phyloP scores from a whole-genome alignment of 225 moss, liverwort and hornwort species.

The Polytrichum formosum region DNA sequence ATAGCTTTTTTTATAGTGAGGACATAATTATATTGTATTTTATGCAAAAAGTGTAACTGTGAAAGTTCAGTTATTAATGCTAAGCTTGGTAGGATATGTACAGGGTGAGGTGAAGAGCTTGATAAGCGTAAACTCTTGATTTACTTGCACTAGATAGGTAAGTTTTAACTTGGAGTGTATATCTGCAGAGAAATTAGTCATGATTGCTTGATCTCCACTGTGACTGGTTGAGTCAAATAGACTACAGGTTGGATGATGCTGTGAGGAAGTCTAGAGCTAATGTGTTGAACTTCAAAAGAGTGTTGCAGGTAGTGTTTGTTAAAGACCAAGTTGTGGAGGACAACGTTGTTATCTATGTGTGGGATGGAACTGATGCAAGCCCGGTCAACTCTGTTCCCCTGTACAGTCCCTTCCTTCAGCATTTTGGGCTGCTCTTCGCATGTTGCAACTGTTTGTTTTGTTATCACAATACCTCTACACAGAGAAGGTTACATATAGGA shows the following conservation, averaged over 20 bases:
- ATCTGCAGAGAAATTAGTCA: background rate
- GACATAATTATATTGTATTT: background rate
- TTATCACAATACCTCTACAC: no score
- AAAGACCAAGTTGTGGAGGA: constrained; percentile 47
- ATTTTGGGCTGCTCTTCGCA: background rate
- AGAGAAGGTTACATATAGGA: no score
- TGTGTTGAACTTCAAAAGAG: constrained; percentile 1
- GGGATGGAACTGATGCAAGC: constrained; percentile 96
- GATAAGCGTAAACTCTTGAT: background rate
- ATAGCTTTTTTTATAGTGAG: background rate
- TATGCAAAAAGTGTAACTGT: background rate
- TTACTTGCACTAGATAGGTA: background rate
- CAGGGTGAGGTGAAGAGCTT: background rate
- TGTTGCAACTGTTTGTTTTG: no score
- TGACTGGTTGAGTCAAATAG: no score
- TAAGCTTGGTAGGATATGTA: no score
- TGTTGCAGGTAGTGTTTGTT: constrained; percentile 71
- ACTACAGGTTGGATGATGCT: no score
- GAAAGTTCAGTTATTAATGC: background rate
- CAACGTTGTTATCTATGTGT: constrained; percentile 62
- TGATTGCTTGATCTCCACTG: no score
- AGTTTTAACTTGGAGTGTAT: background rate
- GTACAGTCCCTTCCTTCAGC: constrained; percentile 31
- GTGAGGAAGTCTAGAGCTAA: background rate
- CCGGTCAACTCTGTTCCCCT: constrained; percentile 43